Evolutionary conservation across 2,329 filamentous ascomycete species (phyloP).

Genomic region (Setomelanomma holmii): DNA sequence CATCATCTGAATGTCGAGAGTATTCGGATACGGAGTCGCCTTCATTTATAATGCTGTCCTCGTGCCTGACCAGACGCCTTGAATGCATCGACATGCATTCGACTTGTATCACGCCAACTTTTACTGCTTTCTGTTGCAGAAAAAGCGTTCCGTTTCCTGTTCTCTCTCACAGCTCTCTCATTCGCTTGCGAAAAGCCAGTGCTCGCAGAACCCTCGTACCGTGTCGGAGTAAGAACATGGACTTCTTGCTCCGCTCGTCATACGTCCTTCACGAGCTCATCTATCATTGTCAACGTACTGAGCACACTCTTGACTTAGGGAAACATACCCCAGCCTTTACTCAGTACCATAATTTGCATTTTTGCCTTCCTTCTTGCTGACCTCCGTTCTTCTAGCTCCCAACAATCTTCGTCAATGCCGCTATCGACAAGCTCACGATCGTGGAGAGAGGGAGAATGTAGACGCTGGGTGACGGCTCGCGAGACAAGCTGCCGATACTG

Average conservation of each 20-base stretch:
- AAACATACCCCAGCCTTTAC: slow-evolving; percentile 5
- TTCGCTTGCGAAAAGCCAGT: background rate
- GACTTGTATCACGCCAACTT: background rate
- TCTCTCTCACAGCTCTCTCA: background rate
- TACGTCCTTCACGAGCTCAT: slow-evolving; percentile 5
- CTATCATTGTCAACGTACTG: background rate
- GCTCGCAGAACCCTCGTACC: background rate
- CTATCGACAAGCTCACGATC: background rate
- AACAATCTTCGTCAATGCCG: background rate
- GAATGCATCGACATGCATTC: background rate
- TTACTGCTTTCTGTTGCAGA: background rate
- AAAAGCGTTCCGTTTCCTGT: background rate
- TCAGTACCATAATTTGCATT: background rate
- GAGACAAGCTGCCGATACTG: slow-evolving; percentile 28
- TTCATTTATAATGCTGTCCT: background rate
- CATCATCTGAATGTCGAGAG: too few species aligned
- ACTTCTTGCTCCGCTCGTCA: background rate
- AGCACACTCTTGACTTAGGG: background rate
- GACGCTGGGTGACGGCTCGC: slow-evolving; percentile 18
- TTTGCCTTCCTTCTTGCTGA: slow-evolving; percentile 1
- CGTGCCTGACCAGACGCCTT: background rate
- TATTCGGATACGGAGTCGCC: too few species aligned
- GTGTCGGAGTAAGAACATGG: slow-evolving; percentile 11
- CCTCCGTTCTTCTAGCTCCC: slow-evolving; percentile 5
- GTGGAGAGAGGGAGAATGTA: slow-evolving; percentile 13